Conservation (phyloP, 2,329 filamentous ascomycete genomes). For the Pseudocercospora vitis region DNA sequence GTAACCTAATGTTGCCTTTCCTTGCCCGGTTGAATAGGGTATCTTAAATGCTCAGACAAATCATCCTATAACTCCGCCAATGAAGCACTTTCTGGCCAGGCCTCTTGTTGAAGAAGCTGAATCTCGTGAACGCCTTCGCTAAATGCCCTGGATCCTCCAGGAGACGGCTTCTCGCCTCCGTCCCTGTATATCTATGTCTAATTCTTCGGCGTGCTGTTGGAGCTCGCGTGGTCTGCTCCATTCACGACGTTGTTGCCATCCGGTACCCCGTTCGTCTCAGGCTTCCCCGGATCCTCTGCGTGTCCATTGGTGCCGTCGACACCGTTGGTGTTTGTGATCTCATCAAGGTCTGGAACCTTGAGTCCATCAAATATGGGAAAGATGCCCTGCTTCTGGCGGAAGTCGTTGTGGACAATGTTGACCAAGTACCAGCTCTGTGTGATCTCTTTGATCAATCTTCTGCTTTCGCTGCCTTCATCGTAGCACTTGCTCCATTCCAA, state of each 20-base stretch:
- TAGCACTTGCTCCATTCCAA: slow-evolving; percentile 94
- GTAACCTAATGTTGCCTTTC: neutral
- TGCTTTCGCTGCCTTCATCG: slow-evolving; percentile 70
- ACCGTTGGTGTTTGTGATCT: slow-evolving; percentile 12
- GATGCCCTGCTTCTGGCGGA: slow-evolving; percentile 78
- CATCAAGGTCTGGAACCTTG: slow-evolving; percentile 63
- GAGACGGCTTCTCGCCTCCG: slow-evolving; percentile 11
- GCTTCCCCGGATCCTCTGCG: slow-evolving; percentile 19
- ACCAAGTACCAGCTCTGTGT: slow-evolving; percentile 92
- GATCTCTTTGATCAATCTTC: slow-evolving; percentile 74
- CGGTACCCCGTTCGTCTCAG: slow-evolving; percentile 35
- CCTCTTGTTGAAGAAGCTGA: slow-evolving; percentile 31
- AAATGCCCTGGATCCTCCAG: slow-evolving; percentile 20
- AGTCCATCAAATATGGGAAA: slow-evolving; percentile 85
- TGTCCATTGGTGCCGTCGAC: slow-evolving; percentile 25
- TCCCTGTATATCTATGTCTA: slow-evolving; percentile 19
- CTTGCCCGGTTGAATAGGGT: slow-evolving; percentile 38
- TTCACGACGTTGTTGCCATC: slow-evolving; percentile 36
- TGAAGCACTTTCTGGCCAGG: slow-evolving; percentile 23
- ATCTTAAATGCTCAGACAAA: slow-evolving; percentile 28
- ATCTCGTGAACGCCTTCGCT: slow-evolving; percentile 25
- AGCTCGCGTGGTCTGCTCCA: slow-evolving; percentile 30
- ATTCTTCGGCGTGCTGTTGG: slow-evolving; percentile 31
- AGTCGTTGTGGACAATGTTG: slow-evolving; percentile 98
- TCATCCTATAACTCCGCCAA: slow-evolving; percentile 4